Conservation (phyloP, 139 green algal species). For the Edaphochlamys debaryana region DNA sequence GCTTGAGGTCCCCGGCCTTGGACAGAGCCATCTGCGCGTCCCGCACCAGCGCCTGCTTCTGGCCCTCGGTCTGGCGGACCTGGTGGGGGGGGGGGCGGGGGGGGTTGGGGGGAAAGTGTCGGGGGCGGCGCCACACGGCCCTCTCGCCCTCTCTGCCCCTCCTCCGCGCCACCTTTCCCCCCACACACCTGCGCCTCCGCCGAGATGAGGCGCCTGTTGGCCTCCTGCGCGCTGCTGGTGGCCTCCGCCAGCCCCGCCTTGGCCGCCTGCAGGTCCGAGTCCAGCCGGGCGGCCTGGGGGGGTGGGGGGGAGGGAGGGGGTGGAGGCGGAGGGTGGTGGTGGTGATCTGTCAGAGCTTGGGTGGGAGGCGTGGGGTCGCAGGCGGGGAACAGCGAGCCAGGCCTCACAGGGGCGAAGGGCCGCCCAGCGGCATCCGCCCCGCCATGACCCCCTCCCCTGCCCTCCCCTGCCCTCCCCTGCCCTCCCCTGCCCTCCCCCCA, state of each 20-base stretch:
- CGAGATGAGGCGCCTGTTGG: slow-evolving; percentile 9
- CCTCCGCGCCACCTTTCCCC: neutral
- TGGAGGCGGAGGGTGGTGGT: no score
- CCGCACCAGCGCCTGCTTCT: slow-evolving; percentile 37
- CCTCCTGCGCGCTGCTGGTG: neutral
- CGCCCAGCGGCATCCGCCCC: no score
- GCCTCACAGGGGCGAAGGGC: no score
- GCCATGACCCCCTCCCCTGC: neutral
- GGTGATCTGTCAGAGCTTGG: no score
- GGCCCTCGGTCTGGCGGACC: slow-evolving; percentile 20
- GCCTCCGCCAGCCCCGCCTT: slow-evolving; percentile 1
- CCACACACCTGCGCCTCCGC: slow-evolving; percentile 4
- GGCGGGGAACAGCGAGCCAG: no score
- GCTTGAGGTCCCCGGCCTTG: slow-evolving; percentile 27
- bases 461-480: neutral
- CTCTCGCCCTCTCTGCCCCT: no score
- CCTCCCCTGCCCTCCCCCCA: neutral
- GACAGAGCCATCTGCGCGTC: slow-evolving; percentile 41
- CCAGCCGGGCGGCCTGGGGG: neutral
- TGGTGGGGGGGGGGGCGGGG: neutral
- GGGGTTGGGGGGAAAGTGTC: no score
- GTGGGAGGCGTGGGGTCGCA: no score
- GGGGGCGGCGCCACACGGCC: no score
- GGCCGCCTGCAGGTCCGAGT: slow-evolving; percentile 24
- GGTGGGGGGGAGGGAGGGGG: no score